Percentiles rank a stretch among this genome's conserved stretches.
phyloP scores from a whole-genome alignment of 805 yeast genomes.

The Kazachstania bromeliacearum region DNA sequence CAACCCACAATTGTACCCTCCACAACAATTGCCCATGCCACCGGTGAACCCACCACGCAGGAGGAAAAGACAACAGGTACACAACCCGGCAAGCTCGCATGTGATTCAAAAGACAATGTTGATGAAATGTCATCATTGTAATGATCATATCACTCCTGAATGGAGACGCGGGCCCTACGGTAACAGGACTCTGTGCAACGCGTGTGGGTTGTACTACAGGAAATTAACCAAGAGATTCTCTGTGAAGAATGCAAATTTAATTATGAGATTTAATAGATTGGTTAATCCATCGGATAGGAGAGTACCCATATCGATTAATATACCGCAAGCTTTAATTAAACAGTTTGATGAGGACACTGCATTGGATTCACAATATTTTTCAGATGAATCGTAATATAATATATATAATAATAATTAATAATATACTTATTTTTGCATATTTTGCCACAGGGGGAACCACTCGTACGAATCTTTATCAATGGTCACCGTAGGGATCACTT shows the following conservation, averaged over 20 bases:
- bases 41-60: too few relatives aligned
- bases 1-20: too few relatives aligned
- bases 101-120: background rate
- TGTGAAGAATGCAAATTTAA: slow-evolving; percentile 20
- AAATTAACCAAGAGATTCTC: slow-evolving; percentile 40
- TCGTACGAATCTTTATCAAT: slow-evolving; percentile 24
- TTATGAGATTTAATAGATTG: slow-evolving; percentile 24
- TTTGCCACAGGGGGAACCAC: slow-evolving; percentile 32
- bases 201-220: slow-evolving; percentile 77
- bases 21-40: too few relatives aligned
- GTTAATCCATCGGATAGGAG: slow-evolving; percentile 24
- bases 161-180: slow-evolving; percentile 93
- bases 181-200: slow-evolving; percentile 76
- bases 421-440: background rate
- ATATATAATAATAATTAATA: background rate
- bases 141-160: slow-evolving; percentile 71
- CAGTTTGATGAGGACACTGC: slow-evolving; percentile 8
- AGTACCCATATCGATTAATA: slow-evolving; percentile 19
- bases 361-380: background rate
- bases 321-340: slow-evolving; percentile 19
- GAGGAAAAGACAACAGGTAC: too few relatives aligned
- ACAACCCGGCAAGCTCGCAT: too few relatives aligned
- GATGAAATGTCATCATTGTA: slow-evolving; percentile 55
- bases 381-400: background rate
- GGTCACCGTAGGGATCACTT: slow-evolving; percentile 72